Base-by-base conservation (phyloP, 129 eudicot species). In the Artemisia argyi region DNA sequence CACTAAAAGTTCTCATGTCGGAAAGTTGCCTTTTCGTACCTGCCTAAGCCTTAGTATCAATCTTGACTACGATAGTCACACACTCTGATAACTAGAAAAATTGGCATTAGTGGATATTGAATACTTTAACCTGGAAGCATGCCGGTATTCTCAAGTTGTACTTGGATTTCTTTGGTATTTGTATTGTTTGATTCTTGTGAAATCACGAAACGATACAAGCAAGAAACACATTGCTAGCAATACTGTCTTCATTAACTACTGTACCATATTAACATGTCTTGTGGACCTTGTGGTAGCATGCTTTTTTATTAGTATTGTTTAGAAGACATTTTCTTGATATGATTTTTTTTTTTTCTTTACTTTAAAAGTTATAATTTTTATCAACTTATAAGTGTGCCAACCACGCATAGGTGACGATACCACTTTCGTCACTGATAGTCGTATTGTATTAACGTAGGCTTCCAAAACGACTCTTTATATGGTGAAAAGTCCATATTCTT, bases 401-500 rank as follows among this genome's bases (percentile, higher is more conserved):
- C 18, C n/a, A 28, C 13, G n/a, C 18, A 61, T 39, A 2, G 1
- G 10, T 39, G 46, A 39, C 46, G 10, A 39, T 39, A 39, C 10
- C 39, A 26, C 47, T 28, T n/a, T 61, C 66, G 30, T 61, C 48
- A 17, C 15, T 61, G 48, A 65, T 42, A 9, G 53, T 47, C 59
- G 59, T 19, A 11, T 28, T n/a, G 42, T 26, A 2, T 30, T 58
- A 44, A 15, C 15, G 22, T 65, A 11, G 17, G 62, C 39, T 73
- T 7, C 22, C 1, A 24, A 24, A 66, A 50, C 58, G 72, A 66
- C 49, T 49, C 17, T 48, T 35, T 53, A 47, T 48, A 57, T 47
- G 9, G 51, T 48, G 80, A 58, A 76, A 76, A 68, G 63, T 12
- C 62, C 26, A 49, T n/a, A 66, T 56, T 3, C 49, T 44, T 68